Evolutionary conservation across 352 stramenopile genomes (phyloP).

Genomic region (Thalassiosira oceanica): DNA sequence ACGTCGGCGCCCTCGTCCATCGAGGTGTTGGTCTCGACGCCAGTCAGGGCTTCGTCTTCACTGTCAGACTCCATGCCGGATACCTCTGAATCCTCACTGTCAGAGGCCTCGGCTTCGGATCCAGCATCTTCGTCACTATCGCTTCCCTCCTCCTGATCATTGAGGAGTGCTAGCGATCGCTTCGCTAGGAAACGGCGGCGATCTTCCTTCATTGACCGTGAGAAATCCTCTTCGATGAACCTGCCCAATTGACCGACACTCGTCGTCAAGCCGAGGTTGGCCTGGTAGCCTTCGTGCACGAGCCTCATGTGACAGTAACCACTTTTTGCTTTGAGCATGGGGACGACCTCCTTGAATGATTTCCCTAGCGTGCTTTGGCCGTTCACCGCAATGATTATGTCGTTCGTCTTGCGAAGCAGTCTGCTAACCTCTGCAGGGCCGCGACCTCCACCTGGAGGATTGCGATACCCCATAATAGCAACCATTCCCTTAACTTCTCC

Average conservation of each 20-base stretch:
- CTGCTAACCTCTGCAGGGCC: slow-evolving; percentile 67
- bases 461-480: slow-evolving; percentile 74
- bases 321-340: slow-evolving; percentile 62
- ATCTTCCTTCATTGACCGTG: slow-evolving; percentile 60
- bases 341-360: slow-evolving; percentile 79
- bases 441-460: slow-evolving; percentile 57
- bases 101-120: slow-evolving; percentile 57
- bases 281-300: slow-evolving; percentile 39
- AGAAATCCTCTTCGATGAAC: slow-evolving; percentile 63
- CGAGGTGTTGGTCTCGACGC: not conserved
- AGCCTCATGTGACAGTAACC: slow-evolving; percentile 77
- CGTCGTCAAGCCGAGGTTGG: slow-evolving; percentile 50
- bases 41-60: slow-evolving; percentile 63
- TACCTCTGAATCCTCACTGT: slow-evolving; percentile 51
- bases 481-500: slow-evolving; percentile 73
- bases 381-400: slow-evolving; percentile 82
- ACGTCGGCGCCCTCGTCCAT: not conserved
- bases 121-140: slow-evolving; percentile 34
- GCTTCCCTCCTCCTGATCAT: slow-evolving; percentile 44
- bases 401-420: slow-evolving; percentile 62
- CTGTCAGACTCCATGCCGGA: slow-evolving; percentile 71
- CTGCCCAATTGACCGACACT: slow-evolving; percentile 66
- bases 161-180: slow-evolving; percentile 29
- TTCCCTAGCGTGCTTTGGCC: slow-evolving; percentile 71
- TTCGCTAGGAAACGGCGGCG: slow-evolving; percentile 67